phyloP scores from a whole-genome alignment of 164 flowering plant species.

The Macadamia tetraphylla region DNA sequence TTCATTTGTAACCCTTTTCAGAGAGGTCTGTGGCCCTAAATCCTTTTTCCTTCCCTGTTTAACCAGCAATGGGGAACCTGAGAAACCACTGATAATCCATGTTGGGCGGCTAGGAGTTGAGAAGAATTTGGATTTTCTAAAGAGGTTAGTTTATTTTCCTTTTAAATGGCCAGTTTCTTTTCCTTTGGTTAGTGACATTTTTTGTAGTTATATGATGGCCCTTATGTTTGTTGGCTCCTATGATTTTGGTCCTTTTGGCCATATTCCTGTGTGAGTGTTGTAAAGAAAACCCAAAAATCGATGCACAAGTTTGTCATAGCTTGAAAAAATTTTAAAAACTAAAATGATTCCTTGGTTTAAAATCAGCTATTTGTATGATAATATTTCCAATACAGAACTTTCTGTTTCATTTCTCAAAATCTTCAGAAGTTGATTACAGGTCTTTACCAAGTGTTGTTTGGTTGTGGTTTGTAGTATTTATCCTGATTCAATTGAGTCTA shows the following conservation, averaged over 20 bases:
- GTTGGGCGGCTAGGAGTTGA: constrained; percentile 96
- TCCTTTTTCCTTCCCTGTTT: not conserved
- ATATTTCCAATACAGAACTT: not conserved
- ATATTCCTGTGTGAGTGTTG: not conserved
- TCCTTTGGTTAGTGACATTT: not conserved
- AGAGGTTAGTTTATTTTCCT: constrained; percentile 43
- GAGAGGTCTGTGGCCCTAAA: not conserved
- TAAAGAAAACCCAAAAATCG: no score
- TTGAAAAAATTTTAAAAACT: no score
- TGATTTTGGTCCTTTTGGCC: not conserved
- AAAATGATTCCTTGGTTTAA: no score
- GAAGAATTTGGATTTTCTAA: constrained; percentile 93
- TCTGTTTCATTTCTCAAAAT: no score
- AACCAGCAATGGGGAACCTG: constrained; percentile 85
- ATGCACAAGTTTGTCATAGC: no score
- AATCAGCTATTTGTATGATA: no score
- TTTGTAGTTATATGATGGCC: not conserved
- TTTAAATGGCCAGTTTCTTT: not conserved
- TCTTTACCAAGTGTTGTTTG: not conserved
- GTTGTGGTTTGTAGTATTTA: not conserved
- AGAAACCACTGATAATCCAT: constrained; percentile 80
- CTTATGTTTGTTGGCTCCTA: not conserved
- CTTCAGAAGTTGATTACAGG: no score
- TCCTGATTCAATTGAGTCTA: not conserved
- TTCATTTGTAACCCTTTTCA: constrained; percentile 5